Evolutionary conservation across 352 stramenopile genomes (phyloP).

Genomic region (Phytophthora cactorum): DNA sequence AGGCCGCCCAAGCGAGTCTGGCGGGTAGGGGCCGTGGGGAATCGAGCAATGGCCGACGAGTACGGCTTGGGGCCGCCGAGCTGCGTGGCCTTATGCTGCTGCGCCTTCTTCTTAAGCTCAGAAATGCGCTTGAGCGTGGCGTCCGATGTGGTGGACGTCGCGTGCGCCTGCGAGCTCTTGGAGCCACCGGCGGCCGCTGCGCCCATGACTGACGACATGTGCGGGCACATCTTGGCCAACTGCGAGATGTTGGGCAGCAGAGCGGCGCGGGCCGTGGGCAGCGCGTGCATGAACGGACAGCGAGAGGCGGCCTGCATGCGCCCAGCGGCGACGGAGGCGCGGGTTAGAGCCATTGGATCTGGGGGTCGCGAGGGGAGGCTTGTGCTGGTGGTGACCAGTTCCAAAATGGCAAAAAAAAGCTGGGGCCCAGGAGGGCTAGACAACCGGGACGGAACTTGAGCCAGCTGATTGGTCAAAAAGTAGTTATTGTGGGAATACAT

Average conservation of each 20-base stretch:
- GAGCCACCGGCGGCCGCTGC: constrained; percentile 50
- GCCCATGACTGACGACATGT: constrained; percentile 87
- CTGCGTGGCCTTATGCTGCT: constrained; percentile 46
- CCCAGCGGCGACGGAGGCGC: constrained; percentile 67
- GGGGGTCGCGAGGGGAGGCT: constrained; percentile 2
- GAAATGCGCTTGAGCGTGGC: constrained; percentile 78
- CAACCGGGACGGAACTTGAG: constrained; percentile 3
- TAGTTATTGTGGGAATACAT: background rate
- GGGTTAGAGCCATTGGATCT: constrained; percentile 65
- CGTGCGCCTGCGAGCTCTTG: constrained; percentile 65
- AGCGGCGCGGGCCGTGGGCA: constrained; percentile 71
- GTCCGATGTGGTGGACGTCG: constrained; percentile 55
- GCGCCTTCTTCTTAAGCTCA: constrained; percentile 68
- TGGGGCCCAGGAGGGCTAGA: background rate
- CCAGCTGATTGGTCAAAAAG: background rate
- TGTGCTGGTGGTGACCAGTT: constrained; percentile 41
- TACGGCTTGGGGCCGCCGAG: constrained; percentile 39
- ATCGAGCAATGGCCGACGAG: constrained; percentile 52
- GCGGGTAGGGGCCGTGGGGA: constrained; percentile 59
- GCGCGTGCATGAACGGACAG: constrained; percentile 87
- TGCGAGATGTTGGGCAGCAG: constrained; percentile 88
- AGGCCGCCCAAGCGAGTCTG: constrained; percentile 73
- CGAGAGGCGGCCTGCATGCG: constrained; percentile 77
- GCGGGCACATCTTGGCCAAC: constrained; percentile 84
- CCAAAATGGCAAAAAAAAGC: constrained; percentile 37